These are phyloP conservation scores for Przewalskia tangutica DNA, from an alignment of 257 asterid genomes.

Conservation along the genomic window DNA sequence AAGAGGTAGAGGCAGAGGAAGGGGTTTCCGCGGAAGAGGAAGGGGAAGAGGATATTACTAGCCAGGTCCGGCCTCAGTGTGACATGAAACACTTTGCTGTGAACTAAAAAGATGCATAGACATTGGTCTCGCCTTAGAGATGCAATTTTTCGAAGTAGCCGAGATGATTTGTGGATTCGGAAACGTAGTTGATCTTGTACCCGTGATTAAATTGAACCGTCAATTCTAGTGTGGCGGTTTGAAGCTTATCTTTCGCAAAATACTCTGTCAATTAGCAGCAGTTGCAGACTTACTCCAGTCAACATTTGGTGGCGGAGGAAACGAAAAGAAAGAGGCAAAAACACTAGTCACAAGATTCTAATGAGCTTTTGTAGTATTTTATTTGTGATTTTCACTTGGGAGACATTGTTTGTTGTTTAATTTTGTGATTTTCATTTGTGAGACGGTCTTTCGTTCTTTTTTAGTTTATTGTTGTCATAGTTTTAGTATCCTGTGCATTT, in stretches of 20 bases:
- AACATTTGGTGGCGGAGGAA: not conserved
- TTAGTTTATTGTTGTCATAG: not conserved
- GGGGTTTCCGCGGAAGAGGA: conserved; percentile 36
- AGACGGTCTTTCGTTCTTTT: not conserved
- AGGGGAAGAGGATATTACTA: conserved; percentile 32
- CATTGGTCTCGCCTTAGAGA: not conserved
- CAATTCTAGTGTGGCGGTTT: not conserved
- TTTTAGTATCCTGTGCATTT: not conserved
- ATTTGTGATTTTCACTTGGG: not conserved
- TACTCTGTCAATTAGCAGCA: not conserved
- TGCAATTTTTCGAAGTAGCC: not conserved
- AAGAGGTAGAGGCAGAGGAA: conserved; percentile 45
- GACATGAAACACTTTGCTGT: not conserved
- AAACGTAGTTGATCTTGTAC: not conserved
- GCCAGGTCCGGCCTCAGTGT: conserved; percentile 1
- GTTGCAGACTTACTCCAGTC: not conserved
- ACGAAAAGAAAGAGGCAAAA: not conserved
- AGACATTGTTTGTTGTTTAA: not conserved
- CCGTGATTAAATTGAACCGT: not conserved
- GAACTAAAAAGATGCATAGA: not conserved
- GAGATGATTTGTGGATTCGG: not conserved
- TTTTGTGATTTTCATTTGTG: not conserved
- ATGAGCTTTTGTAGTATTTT: not conserved
- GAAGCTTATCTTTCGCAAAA: not conserved
- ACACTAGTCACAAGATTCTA: not conserved